Evolutionary conservation across 2,329 filamentous ascomycete species (phyloP).

Genomic region (Cladobotryum protrusum): DNA sequence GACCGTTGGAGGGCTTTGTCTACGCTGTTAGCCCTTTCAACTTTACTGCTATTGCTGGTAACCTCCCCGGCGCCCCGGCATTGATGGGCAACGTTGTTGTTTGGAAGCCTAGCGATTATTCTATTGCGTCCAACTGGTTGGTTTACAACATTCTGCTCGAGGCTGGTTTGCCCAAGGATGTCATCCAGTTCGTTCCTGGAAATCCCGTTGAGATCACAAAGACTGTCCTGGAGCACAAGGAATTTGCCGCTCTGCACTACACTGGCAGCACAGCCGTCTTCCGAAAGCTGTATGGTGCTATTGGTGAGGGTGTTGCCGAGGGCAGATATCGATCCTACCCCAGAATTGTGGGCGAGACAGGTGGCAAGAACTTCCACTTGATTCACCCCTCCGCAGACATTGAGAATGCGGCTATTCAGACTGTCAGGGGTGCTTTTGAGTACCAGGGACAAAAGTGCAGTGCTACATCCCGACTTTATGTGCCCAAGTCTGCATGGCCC

Average conservation of each 20-base stretch:
- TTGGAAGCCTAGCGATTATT: constrained; percentile 91
- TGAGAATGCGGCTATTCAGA: constrained; percentile 72
- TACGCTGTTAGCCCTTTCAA: constrained; percentile 95
- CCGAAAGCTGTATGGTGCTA: constrained; percentile 79
- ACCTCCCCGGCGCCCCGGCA: constrained; percentile 75
- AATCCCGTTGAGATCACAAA: constrained; percentile 80
- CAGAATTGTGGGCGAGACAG: constrained; percentile 83
- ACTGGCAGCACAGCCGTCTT: constrained; percentile 91
- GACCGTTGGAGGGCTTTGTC: constrained; percentile 88
- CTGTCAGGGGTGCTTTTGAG: constrained; percentile 81
- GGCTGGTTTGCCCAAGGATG: constrained; percentile 80
- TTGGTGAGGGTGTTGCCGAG: constrained; percentile 72
- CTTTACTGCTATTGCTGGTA: constrained; percentile 91
- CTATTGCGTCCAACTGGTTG: constrained; percentile 86
- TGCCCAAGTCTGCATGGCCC: constrained; percentile 68
- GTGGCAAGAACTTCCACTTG: constrained; percentile 90
- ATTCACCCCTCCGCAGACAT: constrained; percentile 73
- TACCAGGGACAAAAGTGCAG: constrained; percentile 91
- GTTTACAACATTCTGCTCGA: constrained; percentile 86
- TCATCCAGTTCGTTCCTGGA: constrained; percentile 90
- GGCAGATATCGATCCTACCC: constrained; percentile 81
- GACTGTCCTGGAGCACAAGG: constrained; percentile 64
- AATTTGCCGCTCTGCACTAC: constrained; percentile 91
- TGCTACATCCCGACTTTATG: constrained; percentile 73
- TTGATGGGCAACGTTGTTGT: constrained; percentile 91